Evolutionary conservation across 176 grass and related monocot genomes (phyloP).

Genomic region (Phoenix roebelenii): DNA sequence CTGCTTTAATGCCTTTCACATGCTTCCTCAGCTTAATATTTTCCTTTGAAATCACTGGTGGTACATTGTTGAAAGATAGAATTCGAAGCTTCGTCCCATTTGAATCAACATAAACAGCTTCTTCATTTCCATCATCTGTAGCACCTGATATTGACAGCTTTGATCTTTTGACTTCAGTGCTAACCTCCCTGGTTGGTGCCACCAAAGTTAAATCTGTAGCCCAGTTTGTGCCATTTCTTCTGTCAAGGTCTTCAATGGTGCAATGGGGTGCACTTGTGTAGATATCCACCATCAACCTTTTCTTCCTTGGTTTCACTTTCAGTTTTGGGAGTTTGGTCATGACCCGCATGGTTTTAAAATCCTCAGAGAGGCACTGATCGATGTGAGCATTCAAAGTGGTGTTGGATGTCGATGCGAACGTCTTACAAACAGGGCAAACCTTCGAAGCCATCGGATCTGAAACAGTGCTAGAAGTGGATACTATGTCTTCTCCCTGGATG

Average conservation of each 20-base stretch:
- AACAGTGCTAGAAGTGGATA: slow-evolving; percentile 47
- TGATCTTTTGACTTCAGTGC: slow-evolving; percentile 27
- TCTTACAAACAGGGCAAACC: slow-evolving; percentile 89
- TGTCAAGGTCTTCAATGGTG: slow-evolving; percentile 91
- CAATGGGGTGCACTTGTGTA: slow-evolving; percentile 47
- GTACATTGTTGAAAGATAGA: slow-evolving; percentile 41
- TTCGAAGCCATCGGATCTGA: slow-evolving; percentile 77
- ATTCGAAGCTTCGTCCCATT: slow-evolving; percentile 84
- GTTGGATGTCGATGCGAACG: slow-evolving; percentile 85
- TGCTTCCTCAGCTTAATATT: slow-evolving; percentile 32
- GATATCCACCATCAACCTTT: slow-evolving; percentile 74
- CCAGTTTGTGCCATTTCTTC: slow-evolving; percentile 79
- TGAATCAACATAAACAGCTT: slow-evolving; percentile 83
- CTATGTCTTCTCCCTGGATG: slow-evolving; percentile 38
- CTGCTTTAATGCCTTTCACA: slow-evolving; percentile 29
- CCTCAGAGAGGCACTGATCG: slow-evolving; percentile 71
- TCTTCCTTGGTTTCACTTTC: slow-evolving; percentile 80
- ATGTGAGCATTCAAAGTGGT: slow-evolving; percentile 97
- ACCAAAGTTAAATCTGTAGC: slow-evolving; percentile 29
- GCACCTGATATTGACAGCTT: slow-evolving; percentile 23
- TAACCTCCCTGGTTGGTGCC: slow-evolving; percentile 19
- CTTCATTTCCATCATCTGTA: slow-evolving; percentile 27
- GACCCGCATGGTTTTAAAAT: slow-evolving; percentile 40
- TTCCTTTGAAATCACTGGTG: slow-evolving; percentile 21
- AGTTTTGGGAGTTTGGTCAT: slow-evolving; percentile 38